Conservation (phyloP, 495 filamentous ascomycete species). For the Cercophora sp. region DNA sequence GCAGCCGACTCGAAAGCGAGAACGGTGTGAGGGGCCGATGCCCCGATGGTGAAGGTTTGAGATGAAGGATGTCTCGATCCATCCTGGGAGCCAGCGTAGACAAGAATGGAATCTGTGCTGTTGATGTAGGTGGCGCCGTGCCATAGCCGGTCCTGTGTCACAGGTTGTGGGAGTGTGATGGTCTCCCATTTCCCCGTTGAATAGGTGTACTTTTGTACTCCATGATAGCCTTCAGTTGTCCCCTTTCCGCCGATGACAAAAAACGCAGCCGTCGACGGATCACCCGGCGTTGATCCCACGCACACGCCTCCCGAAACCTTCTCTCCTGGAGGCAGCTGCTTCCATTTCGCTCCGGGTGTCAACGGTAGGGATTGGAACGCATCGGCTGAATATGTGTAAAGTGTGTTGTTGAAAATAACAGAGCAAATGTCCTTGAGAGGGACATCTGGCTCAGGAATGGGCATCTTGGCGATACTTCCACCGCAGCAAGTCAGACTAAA, state of each 20-base stretch:
- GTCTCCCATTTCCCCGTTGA: constrained; percentile 70
- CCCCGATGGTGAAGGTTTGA: constrained; percentile 71
- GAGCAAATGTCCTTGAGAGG: constrained; percentile 75
- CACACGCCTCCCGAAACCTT: constrained; percentile 72
- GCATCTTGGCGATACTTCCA: constrained; percentile 44
- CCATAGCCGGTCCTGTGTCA: constrained; percentile 63
- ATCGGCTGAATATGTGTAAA: constrained; percentile 75
- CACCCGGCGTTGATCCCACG: constrained; percentile 61
- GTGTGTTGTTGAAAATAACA: constrained; percentile 71
- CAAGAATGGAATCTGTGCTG: constrained; percentile 63
- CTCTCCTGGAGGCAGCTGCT: constrained; percentile 55
- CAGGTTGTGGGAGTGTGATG: constrained; percentile 46
- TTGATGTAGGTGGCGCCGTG: constrained; percentile 78
- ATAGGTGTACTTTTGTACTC: constrained; percentile 84
- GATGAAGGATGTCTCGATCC: constrained; percentile 53
- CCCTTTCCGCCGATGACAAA: constrained; percentile 80
- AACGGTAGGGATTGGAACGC: constrained; percentile 75
- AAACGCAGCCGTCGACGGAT: constrained; percentile 53
- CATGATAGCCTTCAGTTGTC: constrained; percentile 55
- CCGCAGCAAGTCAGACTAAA: constrained; percentile 6
- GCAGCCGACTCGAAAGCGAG: constrained; percentile 50
- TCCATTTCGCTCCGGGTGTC: constrained; percentile 66
- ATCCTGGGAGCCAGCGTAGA: constrained; percentile 74
- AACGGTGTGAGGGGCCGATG: constrained; percentile 56
- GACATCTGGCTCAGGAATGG: constrained; percentile 59